These are phyloP conservation scores for Penicillium concentricum DNA, from an alignment of 2,329 filamentous ascomycete genomes.

Conservation along the genomic window DNA sequence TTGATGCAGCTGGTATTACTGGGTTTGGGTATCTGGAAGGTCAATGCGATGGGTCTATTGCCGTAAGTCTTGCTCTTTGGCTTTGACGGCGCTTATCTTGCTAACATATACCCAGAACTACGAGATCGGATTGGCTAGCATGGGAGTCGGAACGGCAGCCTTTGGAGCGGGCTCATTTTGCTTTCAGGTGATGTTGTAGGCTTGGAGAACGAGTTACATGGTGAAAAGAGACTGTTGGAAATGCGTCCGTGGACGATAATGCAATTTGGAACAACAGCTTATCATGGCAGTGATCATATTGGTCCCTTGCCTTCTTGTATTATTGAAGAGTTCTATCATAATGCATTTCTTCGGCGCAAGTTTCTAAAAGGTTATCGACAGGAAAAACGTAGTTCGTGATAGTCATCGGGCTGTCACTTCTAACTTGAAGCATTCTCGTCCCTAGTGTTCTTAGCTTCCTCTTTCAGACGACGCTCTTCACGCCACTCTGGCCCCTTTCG, in stretches of 20 bases:
- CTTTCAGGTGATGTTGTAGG: constrained; percentile 43
- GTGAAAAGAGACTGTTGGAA: background rate
- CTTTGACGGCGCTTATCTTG: background rate
- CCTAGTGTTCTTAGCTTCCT: constrained; percentile 21
- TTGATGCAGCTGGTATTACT: constrained; percentile 81
- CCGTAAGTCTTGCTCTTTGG: constrained; percentile 60
- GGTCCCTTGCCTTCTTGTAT: background rate
- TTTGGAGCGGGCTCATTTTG: constrained; percentile 64
- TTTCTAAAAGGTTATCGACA: background rate
- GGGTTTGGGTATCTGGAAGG: constrained; percentile 88
- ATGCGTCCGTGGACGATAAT: background rate
- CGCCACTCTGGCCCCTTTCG: constrained; percentile 46
- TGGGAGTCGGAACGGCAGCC: constrained; percentile 80
- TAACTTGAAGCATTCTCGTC: background rate
- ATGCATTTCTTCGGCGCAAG: background rate
- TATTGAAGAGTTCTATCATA: background rate
- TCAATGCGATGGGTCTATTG: constrained; percentile 92
- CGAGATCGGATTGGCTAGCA: constrained; percentile 93
- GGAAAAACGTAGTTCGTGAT: background rate
- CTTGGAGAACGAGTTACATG: background rate
- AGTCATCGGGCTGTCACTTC: constrained; percentile 4
- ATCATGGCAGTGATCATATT: background rate
- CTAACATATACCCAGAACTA: constrained; percentile 63
- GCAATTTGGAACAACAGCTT: background rate
- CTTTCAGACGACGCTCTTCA: constrained; percentile 37